phyloP scores from a whole-genome alignment of 257 asterid species.

The Nicotiana otophora region DNA sequence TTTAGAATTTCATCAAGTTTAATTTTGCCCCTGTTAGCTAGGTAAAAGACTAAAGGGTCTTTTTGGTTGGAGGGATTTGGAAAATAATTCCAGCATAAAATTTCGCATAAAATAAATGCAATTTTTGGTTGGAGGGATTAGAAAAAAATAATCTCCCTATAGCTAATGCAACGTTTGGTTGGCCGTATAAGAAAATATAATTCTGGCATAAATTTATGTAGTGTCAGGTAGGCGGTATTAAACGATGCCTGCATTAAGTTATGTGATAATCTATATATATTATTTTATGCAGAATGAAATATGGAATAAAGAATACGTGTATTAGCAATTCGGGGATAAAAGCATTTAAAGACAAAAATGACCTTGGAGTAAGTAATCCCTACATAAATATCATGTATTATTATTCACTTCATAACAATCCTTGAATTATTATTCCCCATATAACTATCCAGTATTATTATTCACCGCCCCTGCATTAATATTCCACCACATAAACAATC shows the following conservation, averaged over 20 bases:
- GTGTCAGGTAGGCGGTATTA: background rate
- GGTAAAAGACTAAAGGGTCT: background rate
- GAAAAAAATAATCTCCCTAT: background rate
- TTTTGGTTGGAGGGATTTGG: background rate
- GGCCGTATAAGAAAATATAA: background rate
- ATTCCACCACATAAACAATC: background rate
- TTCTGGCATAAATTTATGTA: background rate
- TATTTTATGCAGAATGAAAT: background rate
- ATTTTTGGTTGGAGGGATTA: background rate
- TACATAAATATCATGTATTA: background rate
- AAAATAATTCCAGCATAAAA: background rate
- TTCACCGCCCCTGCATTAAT: background rate
- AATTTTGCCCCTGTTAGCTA: background rate
- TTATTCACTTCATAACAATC: background rate
- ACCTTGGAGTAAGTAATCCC: background rate
- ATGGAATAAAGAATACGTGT: background rate
- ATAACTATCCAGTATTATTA: too few species aligned
- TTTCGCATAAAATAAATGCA: background rate
- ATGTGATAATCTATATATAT: background rate
- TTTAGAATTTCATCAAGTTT: background rate
- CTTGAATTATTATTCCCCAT: too few species aligned
- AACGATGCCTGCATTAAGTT: background rate
- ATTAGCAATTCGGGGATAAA: background rate
- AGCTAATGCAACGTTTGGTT: background rate
- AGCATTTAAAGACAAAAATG: background rate